Evolutionary conservation across 495 filamentous ascomycete genomes (phyloP).

Genomic region (Penicillium ochrochloron): DNA sequence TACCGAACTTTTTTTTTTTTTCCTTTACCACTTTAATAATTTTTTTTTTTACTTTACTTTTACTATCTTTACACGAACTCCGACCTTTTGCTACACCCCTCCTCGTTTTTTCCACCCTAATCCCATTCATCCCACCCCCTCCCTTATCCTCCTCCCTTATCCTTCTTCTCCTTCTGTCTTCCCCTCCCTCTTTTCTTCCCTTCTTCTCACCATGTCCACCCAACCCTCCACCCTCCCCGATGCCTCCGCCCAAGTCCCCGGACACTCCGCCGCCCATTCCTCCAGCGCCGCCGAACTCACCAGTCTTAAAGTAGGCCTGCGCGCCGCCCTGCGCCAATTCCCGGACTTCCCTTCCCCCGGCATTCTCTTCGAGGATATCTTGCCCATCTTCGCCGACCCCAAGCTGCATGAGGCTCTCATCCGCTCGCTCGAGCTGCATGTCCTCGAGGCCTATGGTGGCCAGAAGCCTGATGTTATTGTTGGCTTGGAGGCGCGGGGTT

Average conservation of each 20-base stretch:
- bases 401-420: constrained; percentile 75
- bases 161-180: constrained; percentile 36
- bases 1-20: constrained; percentile 13
- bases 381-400: constrained; percentile 90
- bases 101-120: constrained; percentile 28
- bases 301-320: constrained; percentile 85
- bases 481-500: constrained; percentile 91
- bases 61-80: constrained; percentile 10
- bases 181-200: constrained; percentile 27
- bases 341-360: constrained; percentile 94
- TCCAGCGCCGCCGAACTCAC: constrained; percentile 84
- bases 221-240: constrained; percentile 43
- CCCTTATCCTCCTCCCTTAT: constrained; percentile 26
- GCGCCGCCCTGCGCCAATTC: constrained; percentile 69
- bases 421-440: constrained; percentile 84
- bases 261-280: constrained; percentile 59
- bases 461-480: constrained; percentile 86
- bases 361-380: constrained; percentile 97
- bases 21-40: constrained; percentile 26
- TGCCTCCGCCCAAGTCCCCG: constrained; percentile 55
- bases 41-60: constrained; percentile 27
- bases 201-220: constrained; percentile 61
- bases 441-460: constrained; percentile 55
- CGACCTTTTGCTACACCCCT: constrained; percentile 27
- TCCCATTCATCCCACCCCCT: not conserved